Conservation (phyloP, 2,329 filamentous ascomycete genomes). For the Fusarium luffae region DNA sequence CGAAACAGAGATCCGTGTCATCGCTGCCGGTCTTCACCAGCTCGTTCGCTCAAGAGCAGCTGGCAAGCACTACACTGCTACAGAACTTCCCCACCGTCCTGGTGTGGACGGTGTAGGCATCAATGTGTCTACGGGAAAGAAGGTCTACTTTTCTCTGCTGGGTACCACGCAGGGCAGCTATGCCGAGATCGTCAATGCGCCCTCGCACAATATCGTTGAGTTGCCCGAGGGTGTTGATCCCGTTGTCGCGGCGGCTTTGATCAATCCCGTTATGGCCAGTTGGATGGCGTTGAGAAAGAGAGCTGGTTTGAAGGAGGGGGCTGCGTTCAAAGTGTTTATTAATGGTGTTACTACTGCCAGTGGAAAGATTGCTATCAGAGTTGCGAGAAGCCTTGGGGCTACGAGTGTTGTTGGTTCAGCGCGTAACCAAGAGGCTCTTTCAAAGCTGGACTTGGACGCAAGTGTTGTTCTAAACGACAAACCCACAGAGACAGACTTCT, state of each 20-base stretch:
- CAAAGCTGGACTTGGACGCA: constrained; percentile 58
- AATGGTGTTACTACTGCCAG: constrained; percentile 65
- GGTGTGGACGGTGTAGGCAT: constrained; percentile 65
- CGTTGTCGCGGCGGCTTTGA: constrained; percentile 61
- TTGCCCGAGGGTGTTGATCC: constrained; percentile 60
- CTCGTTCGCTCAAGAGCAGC: constrained; percentile 64
- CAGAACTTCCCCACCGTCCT: constrained; percentile 60
- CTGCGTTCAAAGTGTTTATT: constrained; percentile 59
- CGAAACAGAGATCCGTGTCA: constrained; percentile 62
- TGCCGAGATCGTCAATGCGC: constrained; percentile 61
- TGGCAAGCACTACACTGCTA: constrained; percentile 65
- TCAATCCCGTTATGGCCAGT: constrained; percentile 65
- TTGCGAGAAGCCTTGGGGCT: constrained; percentile 62
- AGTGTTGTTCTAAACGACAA: constrained; percentile 56
- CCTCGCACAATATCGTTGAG: constrained; percentile 51
- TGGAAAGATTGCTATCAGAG: constrained; percentile 61
- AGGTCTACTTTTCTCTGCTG: constrained; percentile 60
- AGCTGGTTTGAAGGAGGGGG: constrained; percentile 51
- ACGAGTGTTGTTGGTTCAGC: constrained; percentile 62
- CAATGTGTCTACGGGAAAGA: constrained; percentile 56
- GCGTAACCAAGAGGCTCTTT: constrained; percentile 57
- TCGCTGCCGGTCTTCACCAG: constrained; percentile 63
- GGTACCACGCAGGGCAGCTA: constrained; percentile 56
- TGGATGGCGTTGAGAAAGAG: constrained; percentile 68
- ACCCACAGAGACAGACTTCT: constrained; percentile 58